These are phyloP conservation scores for Microdochium paspali DNA, from an alignment of 2,329 filamentous ascomycete species.

Conservation along the genomic window DNA sequence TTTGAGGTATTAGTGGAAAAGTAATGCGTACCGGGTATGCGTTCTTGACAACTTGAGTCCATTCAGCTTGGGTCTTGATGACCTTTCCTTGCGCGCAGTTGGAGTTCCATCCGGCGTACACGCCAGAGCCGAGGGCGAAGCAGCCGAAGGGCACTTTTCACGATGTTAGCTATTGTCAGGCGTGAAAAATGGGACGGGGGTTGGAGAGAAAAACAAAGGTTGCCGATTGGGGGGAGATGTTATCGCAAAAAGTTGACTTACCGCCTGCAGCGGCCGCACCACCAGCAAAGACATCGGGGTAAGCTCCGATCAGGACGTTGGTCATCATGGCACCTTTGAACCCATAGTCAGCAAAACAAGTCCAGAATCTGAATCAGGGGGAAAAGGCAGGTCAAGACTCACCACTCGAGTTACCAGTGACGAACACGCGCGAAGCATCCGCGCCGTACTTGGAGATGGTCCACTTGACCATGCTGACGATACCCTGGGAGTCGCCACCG, in stretches of 20 bases:
- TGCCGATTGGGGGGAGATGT: no score
- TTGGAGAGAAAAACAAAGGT: no score
- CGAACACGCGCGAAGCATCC: slow-evolving; percentile 41
- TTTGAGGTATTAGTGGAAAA: no score
- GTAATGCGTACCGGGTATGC: no score
- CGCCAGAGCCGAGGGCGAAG: slow-evolving; percentile 27
- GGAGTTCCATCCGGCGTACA: slow-evolving; percentile 37
- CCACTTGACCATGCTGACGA: slow-evolving; percentile 51
- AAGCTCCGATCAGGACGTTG: slow-evolving; percentile 35
- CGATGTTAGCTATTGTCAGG: slow-evolving; percentile 17
- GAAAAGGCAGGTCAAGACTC: no score
- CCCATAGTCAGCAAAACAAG: no score
- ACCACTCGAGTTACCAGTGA: slow-evolving; percentile 37
- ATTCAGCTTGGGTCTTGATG: slow-evolving; percentile 31
- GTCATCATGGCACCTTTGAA: slow-evolving; percentile 46
- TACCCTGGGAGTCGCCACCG: slow-evolving; percentile 44
- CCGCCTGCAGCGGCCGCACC: slow-evolving; percentile 17
- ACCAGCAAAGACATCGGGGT: slow-evolving; percentile 36
- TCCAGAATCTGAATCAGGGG: no score
- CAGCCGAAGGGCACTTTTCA: slow-evolving; percentile 34
- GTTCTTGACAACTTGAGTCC: slow-evolving; percentile 34
- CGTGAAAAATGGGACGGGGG: not conserved
- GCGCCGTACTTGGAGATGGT: slow-evolving; percentile 40
- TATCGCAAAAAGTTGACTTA: no score
- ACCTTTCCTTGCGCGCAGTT: slow-evolving; percentile 38